Percentiles rank a stretch among this genome's conserved stretches.
Conservation (phyloP, 148 eudicot species). For the Camellia granthamiana region DNA sequence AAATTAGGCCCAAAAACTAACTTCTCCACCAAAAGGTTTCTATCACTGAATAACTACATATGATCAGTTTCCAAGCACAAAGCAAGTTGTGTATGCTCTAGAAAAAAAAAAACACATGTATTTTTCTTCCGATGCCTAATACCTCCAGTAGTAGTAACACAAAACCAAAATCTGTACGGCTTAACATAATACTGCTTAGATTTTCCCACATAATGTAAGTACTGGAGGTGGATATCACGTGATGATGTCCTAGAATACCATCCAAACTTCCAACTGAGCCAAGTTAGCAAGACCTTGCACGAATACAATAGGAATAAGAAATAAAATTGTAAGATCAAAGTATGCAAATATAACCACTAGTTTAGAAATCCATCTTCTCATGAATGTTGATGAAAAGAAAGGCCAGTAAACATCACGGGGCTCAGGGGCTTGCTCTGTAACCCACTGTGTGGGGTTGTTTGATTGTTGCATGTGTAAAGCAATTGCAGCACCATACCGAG, state of each 20-base stretch:
- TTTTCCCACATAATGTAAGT: not conserved
- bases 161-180: no score
- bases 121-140: no score
- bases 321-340: slow-evolving; percentile 48
- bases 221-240: not conserved
- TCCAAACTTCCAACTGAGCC: slow-evolving; percentile 48
- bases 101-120: no score
- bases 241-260: not conserved
- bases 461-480: slow-evolving; percentile 62
- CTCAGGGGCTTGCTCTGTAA: slow-evolving; percentile 76
- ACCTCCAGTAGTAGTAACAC: no score
- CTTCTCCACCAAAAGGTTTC: no score
- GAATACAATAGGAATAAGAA: slow-evolving; percentile 63
- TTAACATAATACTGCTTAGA: not conserved
- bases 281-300: slow-evolving; percentile 75
- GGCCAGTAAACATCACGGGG: slow-evolving; percentile 83
- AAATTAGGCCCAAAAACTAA: no score
- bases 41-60: no score
- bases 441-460: slow-evolving; percentile 63
- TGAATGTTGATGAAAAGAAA: slow-evolving; percentile 63
- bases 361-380: slow-evolving; percentile 58
- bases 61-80: no score
- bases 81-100: no score
- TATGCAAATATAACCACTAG: slow-evolving; percentile 48
- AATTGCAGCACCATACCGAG: slow-evolving; percentile 67